Evolutionary conservation across 2,329 filamentous ascomycete genomes (phyloP).

Genomic region (Niveomyces coronatus): DNA sequence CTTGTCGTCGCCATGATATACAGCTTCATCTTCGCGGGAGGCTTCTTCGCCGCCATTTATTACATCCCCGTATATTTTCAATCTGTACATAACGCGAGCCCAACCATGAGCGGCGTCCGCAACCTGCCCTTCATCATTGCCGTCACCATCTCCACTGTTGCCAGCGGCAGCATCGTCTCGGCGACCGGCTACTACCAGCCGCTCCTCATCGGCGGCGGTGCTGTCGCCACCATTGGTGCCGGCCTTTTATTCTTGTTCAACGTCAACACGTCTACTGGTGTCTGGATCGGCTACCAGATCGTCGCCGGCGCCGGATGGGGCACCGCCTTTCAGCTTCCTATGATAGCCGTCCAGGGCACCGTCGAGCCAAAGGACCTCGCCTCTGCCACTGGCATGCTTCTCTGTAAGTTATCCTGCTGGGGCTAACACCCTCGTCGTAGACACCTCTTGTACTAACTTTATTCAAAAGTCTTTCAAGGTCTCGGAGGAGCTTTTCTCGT

Average conservation of each 20-base stretch:
- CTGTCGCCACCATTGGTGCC: slow-evolving; percentile 31
- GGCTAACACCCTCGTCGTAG: background rate
- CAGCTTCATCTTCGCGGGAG: slow-evolving; percentile 27
- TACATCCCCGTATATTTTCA: slow-evolving; percentile 31
- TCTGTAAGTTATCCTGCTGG: slow-evolving; percentile 22
- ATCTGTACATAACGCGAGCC: slow-evolving; percentile 23
- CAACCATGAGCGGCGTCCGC: slow-evolving; percentile 26
- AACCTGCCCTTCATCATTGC: slow-evolving; percentile 31
- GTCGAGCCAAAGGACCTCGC: slow-evolving; percentile 32
- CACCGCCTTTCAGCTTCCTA: slow-evolving; percentile 36
- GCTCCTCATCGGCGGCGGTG: slow-evolving; percentile 34
- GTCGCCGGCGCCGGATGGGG: slow-evolving; percentile 39
- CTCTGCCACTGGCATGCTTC: slow-evolving; percentile 35
- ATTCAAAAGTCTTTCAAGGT: slow-evolving; percentile 32
- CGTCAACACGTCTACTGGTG: slow-evolving; percentile 25
- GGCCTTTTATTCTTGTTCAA: slow-evolving; percentile 34
- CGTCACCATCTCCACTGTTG: slow-evolving; percentile 30
- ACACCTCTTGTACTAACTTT: slow-evolving; percentile 11
- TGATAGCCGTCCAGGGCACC: slow-evolving; percentile 37
- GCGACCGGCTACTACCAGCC: slow-evolving; percentile 31
- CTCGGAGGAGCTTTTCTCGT: slow-evolving; percentile 41
- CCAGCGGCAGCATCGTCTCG: slow-evolving; percentile 29
- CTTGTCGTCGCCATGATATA: slow-evolving; percentile 23
- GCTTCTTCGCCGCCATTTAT: slow-evolving; percentile 28
- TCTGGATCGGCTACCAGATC: slow-evolving; percentile 45